Evolutionary conservation across 129 eudicot genomes (phyloP), one percentile per base, ranked within the genome.

Genomic region (Pittosporum tobira): DNA sequence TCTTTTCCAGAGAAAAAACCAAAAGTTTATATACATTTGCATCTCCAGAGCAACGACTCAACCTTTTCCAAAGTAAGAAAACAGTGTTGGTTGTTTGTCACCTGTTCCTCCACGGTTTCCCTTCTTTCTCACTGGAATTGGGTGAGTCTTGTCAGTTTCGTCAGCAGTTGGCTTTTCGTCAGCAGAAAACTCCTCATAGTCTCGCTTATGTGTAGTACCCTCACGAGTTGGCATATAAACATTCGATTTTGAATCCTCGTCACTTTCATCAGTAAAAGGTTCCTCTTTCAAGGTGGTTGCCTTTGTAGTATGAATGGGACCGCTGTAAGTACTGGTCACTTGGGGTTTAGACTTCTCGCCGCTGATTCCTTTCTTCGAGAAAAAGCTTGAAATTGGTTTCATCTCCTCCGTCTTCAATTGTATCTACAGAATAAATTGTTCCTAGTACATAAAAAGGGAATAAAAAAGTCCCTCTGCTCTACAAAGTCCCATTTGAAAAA

Each of bases 311-410:
- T 61, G 44, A 18, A 56, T 43, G 16, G 29, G 53, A 48, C 68
- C 68, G 57, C 56, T 48, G 29, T 12, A 12, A 38, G 55, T 38
- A 51, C 55, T 37, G 9, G 54, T 48, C 14, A 25, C 59, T 26
- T 55, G 71, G 18, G 65, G 54, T n/a, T 66, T 66, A 37, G 73
- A 50, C 37, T 62, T 75, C 30, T 69, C 76, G 16, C 22, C 51
- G 24, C 26, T 54, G 7, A 49, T 54, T 42, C 51, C 81, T 67
- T 75, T 83, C 79, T 80, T 91, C 16, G 77, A 71, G 75, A 91
- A 91, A 62, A 83, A 91, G 38, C 70, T 75, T 23, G 99, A 73
- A 47, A 91, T 87, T 23, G 94, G 69, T 54, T 77, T 91, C 47
- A 75, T 72, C 71, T 86, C 91, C 15, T 83, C 77, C 1, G 61